Conservation (phyloP, 208 protist species). For the Trypanosomatidae sp. region DNA sequence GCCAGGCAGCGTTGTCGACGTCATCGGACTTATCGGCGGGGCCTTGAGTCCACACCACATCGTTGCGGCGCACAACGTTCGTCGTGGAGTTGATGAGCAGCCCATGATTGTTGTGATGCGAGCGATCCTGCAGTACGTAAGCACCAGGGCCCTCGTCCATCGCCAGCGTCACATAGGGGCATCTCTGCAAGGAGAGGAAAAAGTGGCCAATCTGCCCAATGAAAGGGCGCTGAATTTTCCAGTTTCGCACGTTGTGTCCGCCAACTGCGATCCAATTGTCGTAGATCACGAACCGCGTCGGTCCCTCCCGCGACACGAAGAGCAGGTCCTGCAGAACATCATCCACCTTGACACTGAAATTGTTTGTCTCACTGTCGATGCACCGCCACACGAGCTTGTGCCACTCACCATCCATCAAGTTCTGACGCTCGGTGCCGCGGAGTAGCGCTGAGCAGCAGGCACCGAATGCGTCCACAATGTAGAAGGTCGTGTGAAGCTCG, state of each 20-base stretch:
- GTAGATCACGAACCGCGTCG: slow-evolving; percentile 65
- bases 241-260: slow-evolving; percentile 87
- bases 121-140: slow-evolving; percentile 78
- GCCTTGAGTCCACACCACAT: slow-evolving; percentile 77
- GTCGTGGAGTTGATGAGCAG: slow-evolving; percentile 67
- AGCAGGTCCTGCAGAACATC: slow-evolving; percentile 81
- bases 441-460: slow-evolving; percentile 81
- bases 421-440: slow-evolving; percentile 78
- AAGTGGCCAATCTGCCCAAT: slow-evolving; percentile 72
- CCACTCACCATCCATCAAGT: slow-evolving; percentile 86
- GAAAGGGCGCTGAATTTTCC: slow-evolving; percentile 69
- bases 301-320: slow-evolving; percentile 78
- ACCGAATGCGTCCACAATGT: slow-evolving; percentile 82
- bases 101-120: slow-evolving; percentile 72
- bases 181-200: slow-evolving; percentile 68
- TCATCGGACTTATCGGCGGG: slow-evolving; percentile 27
- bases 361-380: slow-evolving; percentile 86
- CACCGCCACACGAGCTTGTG: slow-evolving; percentile 88
- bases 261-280: slow-evolving; percentile 83
- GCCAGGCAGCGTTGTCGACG: slow-evolving; percentile 21
- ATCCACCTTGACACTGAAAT: slow-evolving; percentile 86
- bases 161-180: slow-evolving; percentile 63
- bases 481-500: slow-evolving; percentile 83
- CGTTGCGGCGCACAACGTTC: slow-evolving; percentile 64
- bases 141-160: slow-evolving; percentile 86